Evolutionary conservation across 1,139 yeast genomes (phyloP), one percentile per base, ranked within the genome.

Genomic region (Blastobotrys persicus): DNA sequence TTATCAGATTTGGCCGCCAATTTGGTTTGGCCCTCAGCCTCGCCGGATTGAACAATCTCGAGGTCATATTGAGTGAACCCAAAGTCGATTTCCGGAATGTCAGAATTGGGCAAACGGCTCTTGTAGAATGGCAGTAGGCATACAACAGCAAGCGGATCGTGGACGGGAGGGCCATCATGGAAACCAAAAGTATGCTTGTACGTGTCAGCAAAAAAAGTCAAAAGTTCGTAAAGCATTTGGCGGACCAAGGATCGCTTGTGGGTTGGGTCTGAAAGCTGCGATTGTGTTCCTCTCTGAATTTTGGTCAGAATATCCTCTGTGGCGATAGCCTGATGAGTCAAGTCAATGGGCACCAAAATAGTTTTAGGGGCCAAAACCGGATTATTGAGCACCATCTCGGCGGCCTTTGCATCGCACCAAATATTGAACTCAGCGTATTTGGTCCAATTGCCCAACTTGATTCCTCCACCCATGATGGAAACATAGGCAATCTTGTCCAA

Each of bases 381-480:
- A 56, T 81, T 80, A 12, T 68, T 61, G 4, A 88, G 71, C 1
- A 86, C 74, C 9, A 68, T 62, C 35, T 76, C 68, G 0, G 95
- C 87, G 2, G 96, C 95, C 47, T 76, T 75, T 0, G 96, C 91
- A 62, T 88, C 96, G 45, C 81, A 75, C 71, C 78, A 77, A 43
- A 85, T 74, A 65, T 88, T 88, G 71, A 87, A 88, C 63, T 88
- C 96, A n/a, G 95, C 83, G 46, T 72, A 74, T 9, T 72, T 71
- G 2, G 85, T 77, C 48, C 76, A 74, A 54, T 77, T 77, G 3
- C 67, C 66, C 33, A 56, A 19, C 3, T 73, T 70, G 50, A 85
- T 69, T 0, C 83, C 85, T 2, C 92, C 94, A 4, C 95, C 95
- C 95, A 87, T 87, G 13, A 84, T 73, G 4, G 88, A 74, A 13